Conservation (phyloP, 352 stramenopile species). For the Globisporangium spinosum region DNA sequence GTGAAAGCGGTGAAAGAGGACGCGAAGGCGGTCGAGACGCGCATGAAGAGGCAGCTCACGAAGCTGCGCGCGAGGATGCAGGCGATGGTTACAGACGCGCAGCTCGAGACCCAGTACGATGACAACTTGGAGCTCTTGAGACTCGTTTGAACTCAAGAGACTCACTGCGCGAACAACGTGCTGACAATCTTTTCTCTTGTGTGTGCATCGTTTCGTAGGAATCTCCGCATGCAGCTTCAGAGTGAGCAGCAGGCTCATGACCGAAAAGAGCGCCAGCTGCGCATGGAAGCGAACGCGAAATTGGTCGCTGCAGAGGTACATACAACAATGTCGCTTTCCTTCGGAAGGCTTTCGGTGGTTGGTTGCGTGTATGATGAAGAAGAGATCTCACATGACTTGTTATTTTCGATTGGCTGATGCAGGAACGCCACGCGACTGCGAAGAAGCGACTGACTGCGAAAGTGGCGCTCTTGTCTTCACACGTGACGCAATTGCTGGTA, state of each 20-base stretch:
- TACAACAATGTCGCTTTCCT: neutral
- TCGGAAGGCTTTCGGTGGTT: too few relatives aligned
- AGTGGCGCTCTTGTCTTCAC: slow-evolving; percentile 22
- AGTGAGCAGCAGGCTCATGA: slow-evolving; percentile 29
- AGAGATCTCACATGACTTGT: neutral
- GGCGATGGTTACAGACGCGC: slow-evolving; percentile 40
- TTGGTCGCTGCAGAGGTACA: slow-evolving; percentile 35
- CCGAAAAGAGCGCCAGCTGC: slow-evolving; percentile 46
- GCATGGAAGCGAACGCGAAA: slow-evolving; percentile 41
- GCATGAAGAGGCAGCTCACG: slow-evolving; percentile 40
- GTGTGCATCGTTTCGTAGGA: slow-evolving; percentile 22
- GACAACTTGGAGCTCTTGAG: neutral
- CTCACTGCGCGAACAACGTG: too few relatives aligned
- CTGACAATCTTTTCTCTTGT: neutral
- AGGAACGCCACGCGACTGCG: slow-evolving; percentile 39
- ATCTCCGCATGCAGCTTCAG: slow-evolving; percentile 43
- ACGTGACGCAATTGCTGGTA: slow-evolving; percentile 40
- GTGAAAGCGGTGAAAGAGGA: slow-evolving; percentile 19
- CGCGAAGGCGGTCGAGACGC: slow-evolving; percentile 23
- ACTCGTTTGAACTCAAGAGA: too few relatives aligned
- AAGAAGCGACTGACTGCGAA: slow-evolving; percentile 40
- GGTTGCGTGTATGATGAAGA: too few relatives aligned
- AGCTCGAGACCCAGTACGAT: slow-evolving; percentile 42
- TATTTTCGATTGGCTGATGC: neutral
- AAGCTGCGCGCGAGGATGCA: slow-evolving; percentile 51